A percentile compares a stretch with the other conserved stretches of the same genome.
These are phyloP conservation scores for Salix exigua DNA, from an alignment of 345 rosid species.

Conservation along the genomic window DNA sequence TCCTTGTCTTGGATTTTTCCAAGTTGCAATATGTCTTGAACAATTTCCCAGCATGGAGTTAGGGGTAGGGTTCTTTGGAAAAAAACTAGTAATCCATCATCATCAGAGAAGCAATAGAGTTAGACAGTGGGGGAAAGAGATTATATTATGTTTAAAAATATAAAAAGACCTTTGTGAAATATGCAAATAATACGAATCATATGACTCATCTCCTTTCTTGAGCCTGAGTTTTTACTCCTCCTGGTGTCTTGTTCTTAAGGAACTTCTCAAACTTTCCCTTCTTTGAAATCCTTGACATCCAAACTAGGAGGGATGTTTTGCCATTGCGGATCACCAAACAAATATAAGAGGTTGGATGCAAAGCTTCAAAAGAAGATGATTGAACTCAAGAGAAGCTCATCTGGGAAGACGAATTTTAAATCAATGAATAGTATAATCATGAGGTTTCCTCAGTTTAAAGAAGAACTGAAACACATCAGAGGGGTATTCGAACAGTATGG, in stretches of 20 bases:
- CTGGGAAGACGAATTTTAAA: constrained; percentile 43
- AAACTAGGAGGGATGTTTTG: constrained; percentile 42
- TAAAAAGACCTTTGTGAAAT: not conserved
- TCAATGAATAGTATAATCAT: constrained; percentile 65
- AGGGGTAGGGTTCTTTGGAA: not conserved
- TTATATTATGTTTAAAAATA: not conserved
- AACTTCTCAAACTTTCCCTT: constrained; percentile 22
- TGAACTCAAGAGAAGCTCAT: constrained; percentile 48
- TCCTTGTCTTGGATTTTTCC: not conserved
- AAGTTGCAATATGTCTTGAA: not conserved
- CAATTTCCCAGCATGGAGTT: not conserved
- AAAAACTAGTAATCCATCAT: not conserved
- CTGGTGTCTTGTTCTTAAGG: constrained; percentile 30
- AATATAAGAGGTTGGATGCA: constrained; percentile 55
- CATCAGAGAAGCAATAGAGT: not conserved
- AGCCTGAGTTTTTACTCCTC: constrained; percentile 1
- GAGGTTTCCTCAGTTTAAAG: constrained; percentile 64
- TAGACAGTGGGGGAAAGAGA: not conserved
- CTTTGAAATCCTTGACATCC: constrained; percentile 38
- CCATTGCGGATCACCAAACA: constrained; percentile 47
- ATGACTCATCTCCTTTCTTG: not conserved
- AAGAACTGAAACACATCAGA: constrained; percentile 61
- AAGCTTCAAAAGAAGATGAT: constrained; percentile 68
- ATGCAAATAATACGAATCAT: not conserved
- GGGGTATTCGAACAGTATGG: constrained; percentile 63